Base-by-base conservation (phyloP, 495 filamentous ascomycete species). In the Aspergillus bertholletiae region DNA sequence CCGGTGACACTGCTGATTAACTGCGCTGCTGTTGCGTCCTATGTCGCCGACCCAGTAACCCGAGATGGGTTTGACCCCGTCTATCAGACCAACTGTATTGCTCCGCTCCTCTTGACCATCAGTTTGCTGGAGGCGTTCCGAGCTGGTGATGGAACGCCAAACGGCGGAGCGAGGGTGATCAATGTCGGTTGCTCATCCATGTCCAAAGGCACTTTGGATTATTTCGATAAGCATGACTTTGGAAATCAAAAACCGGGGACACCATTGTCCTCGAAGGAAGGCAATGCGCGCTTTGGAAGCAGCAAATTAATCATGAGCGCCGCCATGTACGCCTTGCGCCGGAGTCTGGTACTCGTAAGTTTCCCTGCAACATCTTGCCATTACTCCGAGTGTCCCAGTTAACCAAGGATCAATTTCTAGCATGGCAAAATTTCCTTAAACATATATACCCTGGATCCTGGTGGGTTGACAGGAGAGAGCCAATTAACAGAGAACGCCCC, bases 391-490 rank as follows among this genome's bases (percentile, higher is more conserved):
- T 13, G 21, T 11, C 15, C 23, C 18, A 15, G 28, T 51, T 53
- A 22, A 57, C 54, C 26, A 20, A 30, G 9, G 23, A 15, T n/a
- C 56, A 34, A 35, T 48, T 6, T 41, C 9, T 56, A 74, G 72
- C 66, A 64, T 7, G 69, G 61, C 1, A 72, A 66, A 45, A 72
- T 76, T 39, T 58, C 67, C 9, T 66, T 74, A 4, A 71, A 73
- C 49, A 66, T 76, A 51, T 72, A 68, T 61, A 74, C 70, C 3
- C 56, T 76, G 41, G 72, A 74, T 58, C 73, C 70, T n/a, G 70
- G 71, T n/a, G 62, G 56, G 13, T 65, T 74, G 52, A 56, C 65
- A 4, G 69, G 71, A 11, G 56, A 66, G 7, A 68, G 61, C 28
- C 62, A 65, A 24, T 46, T 65, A 23, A 58, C 66, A 6, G 63